These are phyloP conservation scores for Brassica juncea DNA, from an alignment of 345 rosid species.

Conservation along the genomic window DNA sequence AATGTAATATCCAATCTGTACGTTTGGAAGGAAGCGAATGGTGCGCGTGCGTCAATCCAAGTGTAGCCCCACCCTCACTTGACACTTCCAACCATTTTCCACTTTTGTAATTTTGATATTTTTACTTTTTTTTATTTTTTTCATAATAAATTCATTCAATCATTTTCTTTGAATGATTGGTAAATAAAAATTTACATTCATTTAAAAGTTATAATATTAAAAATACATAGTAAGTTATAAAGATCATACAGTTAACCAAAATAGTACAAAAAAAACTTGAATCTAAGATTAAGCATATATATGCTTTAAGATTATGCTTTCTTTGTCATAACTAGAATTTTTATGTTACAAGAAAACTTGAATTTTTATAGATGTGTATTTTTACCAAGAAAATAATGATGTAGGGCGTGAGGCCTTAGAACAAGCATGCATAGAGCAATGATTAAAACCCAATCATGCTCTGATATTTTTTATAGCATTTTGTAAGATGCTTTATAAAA, in stretches of 20 bases:
- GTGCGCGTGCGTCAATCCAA: constrained; percentile 42
- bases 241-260: background rate
- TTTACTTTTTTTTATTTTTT: background rate
- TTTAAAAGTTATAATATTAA: background rate
- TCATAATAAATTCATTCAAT: background rate
- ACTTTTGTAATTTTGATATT: background rate
- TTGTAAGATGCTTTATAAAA: constrained; percentile 5
- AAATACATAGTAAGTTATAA: background rate
- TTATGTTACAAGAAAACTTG: no score
- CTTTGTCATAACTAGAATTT: background rate
- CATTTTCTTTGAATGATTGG: background rate
- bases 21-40: constrained; percentile 39
- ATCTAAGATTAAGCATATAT: background rate
- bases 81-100: constrained; percentile 17
- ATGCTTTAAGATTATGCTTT: background rate
- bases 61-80: constrained; percentile 23
- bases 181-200: background rate
- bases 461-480: constrained; percentile 15
- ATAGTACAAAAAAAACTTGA: background rate
- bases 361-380: background rate
- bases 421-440: constrained; percentile 40
- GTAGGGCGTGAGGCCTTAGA: constrained; percentile 38
- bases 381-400: constrained; percentile 29
- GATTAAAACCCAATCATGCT: constrained; percentile 39
- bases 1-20: constrained; percentile 38